phyloP scores from a whole-genome alignment of 139 green algal genomes.

The Coelastrella sp. region DNA sequence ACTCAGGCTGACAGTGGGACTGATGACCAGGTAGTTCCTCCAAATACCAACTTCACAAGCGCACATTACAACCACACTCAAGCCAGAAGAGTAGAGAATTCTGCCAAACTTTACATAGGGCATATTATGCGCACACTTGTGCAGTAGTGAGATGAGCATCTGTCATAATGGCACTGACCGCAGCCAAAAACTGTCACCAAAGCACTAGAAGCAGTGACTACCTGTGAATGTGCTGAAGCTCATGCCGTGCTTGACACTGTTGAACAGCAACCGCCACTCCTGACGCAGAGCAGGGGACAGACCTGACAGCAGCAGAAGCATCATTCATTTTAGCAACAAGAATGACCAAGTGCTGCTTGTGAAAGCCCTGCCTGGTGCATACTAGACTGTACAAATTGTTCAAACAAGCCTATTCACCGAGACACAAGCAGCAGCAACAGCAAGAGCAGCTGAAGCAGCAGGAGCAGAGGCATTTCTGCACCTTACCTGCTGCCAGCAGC shows the following conservation, averaged over 20 bases:
- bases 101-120: no score
- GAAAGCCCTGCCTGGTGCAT: not conserved
- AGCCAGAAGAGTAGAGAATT: no score
- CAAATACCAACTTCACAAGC: no score
- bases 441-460: not conserved
- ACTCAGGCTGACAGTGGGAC: no score
- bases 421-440: not conserved
- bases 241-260: slow-evolving; percentile 57
- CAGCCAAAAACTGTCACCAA: not conserved
- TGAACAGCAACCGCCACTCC: slow-evolving; percentile 67
- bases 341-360: no score
- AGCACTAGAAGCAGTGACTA: not conserved
- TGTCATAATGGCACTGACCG: not conserved
- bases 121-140: not conserved
- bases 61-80: no score
- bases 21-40: no score
- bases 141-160: not conserved
- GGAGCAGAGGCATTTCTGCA: no score
- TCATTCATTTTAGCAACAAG: no score
- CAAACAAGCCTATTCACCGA: not conserved
- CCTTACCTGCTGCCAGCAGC: slow-evolving; percentile 31
- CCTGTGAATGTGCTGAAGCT: slow-evolving; percentile 63
- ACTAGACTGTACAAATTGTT: not conserved
- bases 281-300: slow-evolving; percentile 26
- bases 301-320: not conserved